Evolutionary conservation across 2,329 filamentous ascomycete genomes (phyloP).

Genomic region (Biscogniauxia sp.): DNA sequence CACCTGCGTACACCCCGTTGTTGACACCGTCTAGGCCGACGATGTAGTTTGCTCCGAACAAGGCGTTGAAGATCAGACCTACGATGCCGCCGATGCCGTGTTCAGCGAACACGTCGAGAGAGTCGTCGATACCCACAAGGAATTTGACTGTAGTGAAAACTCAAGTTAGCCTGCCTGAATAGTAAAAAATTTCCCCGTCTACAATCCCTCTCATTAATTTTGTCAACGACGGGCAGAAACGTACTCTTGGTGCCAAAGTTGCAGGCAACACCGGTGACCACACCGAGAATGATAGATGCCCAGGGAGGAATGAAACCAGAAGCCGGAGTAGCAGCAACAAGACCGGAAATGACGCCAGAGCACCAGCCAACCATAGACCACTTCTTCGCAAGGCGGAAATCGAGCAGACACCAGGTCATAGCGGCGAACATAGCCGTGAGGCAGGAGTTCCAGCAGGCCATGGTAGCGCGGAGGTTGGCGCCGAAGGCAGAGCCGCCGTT

Average conservation of each 20-base stretch:
- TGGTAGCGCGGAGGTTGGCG: constrained; percentile 87
- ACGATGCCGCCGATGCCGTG: constrained; percentile 69
- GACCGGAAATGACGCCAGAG: constrained; percentile 68
- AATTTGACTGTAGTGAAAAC: constrained; percentile 48
- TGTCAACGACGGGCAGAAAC: constrained; percentile 6
- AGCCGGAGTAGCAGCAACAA: constrained; percentile 67
- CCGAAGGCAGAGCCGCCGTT: constrained; percentile 95
- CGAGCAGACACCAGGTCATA: constrained; percentile 91
- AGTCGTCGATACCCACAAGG: constrained; percentile 65
- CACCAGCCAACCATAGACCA: constrained; percentile 82
- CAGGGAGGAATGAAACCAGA: constrained; percentile 67
- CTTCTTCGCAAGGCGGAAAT: constrained; percentile 91
- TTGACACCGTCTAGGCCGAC: constrained; percentile 78
- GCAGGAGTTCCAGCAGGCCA: constrained; percentile 98
- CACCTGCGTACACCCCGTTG: constrained; percentile 59
- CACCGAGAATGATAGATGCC: constrained; percentile 64
- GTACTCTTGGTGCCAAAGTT: constrained; percentile 65
- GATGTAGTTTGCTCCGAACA: constrained; percentile 68
- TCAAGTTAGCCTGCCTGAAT: not conserved
- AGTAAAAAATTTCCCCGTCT: not conserved
- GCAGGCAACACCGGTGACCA: constrained; percentile 63
- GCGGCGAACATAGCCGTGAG: constrained; percentile 88
- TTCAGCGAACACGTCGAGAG: constrained; percentile 70
- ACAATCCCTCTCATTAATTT: not conserved
- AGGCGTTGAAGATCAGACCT: constrained; percentile 68